phyloP scores from a whole-genome alignment of 2,329 filamentous ascomycete genomes.

The Sporothrix euskadiensis region DNA sequence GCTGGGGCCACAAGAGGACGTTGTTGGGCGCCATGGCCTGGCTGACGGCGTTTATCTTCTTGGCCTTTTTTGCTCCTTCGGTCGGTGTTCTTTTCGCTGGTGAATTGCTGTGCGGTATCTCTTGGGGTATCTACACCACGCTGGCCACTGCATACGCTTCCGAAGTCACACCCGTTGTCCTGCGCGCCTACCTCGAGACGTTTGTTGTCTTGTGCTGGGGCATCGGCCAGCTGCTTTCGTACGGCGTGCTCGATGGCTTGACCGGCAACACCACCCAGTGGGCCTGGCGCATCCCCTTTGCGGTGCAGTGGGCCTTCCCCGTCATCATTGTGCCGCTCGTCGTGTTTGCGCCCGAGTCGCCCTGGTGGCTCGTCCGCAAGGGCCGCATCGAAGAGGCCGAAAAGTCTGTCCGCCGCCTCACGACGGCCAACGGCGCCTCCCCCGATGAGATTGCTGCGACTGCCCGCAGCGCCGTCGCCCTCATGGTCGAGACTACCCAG shows the following conservation, averaged over 20 bases:
- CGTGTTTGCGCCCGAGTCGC: slow-evolving; percentile 35
- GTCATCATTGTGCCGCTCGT: slow-evolving; percentile 32
- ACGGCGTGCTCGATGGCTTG: slow-evolving; percentile 35
- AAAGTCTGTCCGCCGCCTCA: slow-evolving; percentile 45
- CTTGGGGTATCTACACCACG: slow-evolving; percentile 51
- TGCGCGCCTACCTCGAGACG: slow-evolving; percentile 47
- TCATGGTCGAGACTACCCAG: slow-evolving; percentile 47
- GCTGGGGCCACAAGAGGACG: slow-evolving; percentile 52
- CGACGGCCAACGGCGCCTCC: slow-evolving; percentile 60
- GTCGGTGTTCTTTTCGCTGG: slow-evolving; percentile 50
- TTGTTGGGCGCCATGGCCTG: slow-evolving; percentile 50
- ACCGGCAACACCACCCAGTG: slow-evolving; percentile 30
- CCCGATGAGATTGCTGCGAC: not conserved
- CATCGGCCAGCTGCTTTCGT: slow-evolving; percentile 37
- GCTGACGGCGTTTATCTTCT: slow-evolving; percentile 54
- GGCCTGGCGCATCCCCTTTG: slow-evolving; percentile 44
- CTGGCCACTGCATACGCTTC: slow-evolving; percentile 47
- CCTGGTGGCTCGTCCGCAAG: slow-evolving; percentile 49
- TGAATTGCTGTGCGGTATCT: slow-evolving; percentile 47
- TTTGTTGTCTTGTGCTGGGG: slow-evolving; percentile 50
- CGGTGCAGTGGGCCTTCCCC: slow-evolving; percentile 49
- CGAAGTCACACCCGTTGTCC: slow-evolving; percentile 46
- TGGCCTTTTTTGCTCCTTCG: slow-evolving; percentile 54
- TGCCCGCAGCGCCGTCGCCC: slow-evolving; percentile 44
- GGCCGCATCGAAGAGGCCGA: slow-evolving; percentile 46